These are phyloP conservation scores for Phyllachora maydis DNA, from an alignment of 2,329 filamentous ascomycete species.

Conservation along the genomic window DNA sequence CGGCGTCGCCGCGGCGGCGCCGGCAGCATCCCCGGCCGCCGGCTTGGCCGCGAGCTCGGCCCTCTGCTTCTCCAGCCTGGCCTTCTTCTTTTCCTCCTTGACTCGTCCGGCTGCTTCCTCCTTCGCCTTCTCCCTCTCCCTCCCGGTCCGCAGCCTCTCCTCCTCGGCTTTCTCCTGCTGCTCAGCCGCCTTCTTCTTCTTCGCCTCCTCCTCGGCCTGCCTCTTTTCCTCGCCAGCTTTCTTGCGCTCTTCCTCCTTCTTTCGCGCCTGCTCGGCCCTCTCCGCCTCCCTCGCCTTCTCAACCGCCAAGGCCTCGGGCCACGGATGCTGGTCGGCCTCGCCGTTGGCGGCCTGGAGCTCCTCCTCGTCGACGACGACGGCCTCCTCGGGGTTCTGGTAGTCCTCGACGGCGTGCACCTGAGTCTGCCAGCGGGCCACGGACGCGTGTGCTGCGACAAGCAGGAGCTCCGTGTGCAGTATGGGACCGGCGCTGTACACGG, in stretches of 20 bases:
- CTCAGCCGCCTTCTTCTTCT: too few species aligned
- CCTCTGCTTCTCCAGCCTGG: too few species aligned
- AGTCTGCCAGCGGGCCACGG: constrained; percentile 9
- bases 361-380: constrained; percentile 3
- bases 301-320: not conserved
- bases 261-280: not conserved
- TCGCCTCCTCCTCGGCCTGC: not conserved
- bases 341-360: too few species aligned
- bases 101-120: too few species aligned
- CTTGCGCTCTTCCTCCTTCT: not conserved
- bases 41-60: too few species aligned
- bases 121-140: too few species aligned
- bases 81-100: too few species aligned
- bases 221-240: not conserved
- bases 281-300: not conserved
- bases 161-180: too few species aligned
- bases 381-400: constrained; percentile 7
- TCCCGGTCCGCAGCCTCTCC: too few species aligned
- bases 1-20: too few species aligned
- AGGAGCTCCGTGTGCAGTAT: constrained; percentile 34
- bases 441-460: constrained; percentile 21
- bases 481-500: constrained; percentile 45
- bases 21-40: too few species aligned
- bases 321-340: not conserved
- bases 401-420: constrained; percentile 7